Evolutionary conservation across 1,139 yeast genomes (phyloP), one percentile per base, ranked within the genome.

Genomic region (Scheffersomyces quercinus): DNA sequence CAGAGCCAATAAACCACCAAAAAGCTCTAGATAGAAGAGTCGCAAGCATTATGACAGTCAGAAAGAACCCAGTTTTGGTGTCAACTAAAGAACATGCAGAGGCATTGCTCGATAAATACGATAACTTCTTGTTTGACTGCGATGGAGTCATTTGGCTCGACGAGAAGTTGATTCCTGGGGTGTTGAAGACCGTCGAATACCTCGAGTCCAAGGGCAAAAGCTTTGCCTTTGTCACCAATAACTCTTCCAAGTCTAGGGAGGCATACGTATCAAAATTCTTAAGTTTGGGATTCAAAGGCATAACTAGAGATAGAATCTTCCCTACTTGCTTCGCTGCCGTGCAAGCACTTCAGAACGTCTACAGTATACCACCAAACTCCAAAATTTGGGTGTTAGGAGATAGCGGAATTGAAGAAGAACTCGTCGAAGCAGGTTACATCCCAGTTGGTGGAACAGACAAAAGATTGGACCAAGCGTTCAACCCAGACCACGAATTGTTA

Each of bases 101-200:
- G 38, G 58, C 65, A n/a, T 68, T 91, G 40, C 64, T 91, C 11
- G 76, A 73, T 48, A 64, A 73, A 38, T 86, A 83, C 61, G 97
- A 89, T 59, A 86, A 87, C 47, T 90, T 90, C 56, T 69, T 91
- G 46, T 91, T 91, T 60, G 98, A 91, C 59, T 91, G 98, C 65
- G 98, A 91, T 61, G 98, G 91, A 0, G 98, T 91, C 7, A 72
- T 91, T 41, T 91, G 98, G 98, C 71, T 85, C 33, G 97, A 96
- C 12, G 79, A 79, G 41, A 79, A 77, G 39, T 64, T 85, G 29
- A 77, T 91, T 38, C 96, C 97, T 3, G 77, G 82, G 12, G 85
- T 87, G 11, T 70, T 70, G 16, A 91, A 88, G 55, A 81, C 95
- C 2, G 61, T 91, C 33, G 75, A 77, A 8, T 61, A 79, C 47